phyloP scores from a whole-genome alignment of 2,329 filamentous ascomycete genomes.

The Aaosphaeria arxii region DNA sequence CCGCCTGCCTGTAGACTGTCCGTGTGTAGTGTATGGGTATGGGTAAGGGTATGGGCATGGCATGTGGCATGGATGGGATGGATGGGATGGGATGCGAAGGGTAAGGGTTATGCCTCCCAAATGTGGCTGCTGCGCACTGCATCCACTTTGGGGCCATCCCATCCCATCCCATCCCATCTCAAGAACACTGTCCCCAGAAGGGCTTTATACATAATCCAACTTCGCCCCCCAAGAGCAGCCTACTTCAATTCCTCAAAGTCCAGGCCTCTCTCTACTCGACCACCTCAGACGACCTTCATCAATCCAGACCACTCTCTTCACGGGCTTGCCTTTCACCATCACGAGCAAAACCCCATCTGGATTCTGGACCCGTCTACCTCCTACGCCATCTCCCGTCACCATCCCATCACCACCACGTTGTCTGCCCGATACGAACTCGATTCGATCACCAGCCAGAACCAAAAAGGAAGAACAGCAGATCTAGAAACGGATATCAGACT shows the following conservation, averaged over 20 bases:
- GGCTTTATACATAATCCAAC: slow-evolving; percentile 35
- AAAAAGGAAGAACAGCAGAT: too few species aligned
- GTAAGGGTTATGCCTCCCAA: slow-evolving; percentile 3
- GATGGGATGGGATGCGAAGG: slow-evolving; percentile 24
- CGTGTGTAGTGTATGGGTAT: too few species aligned
- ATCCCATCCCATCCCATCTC: slow-evolving; percentile 9
- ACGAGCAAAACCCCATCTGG: too few species aligned
- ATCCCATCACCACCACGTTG: too few species aligned
- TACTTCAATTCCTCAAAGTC: slow-evolving; percentile 12
- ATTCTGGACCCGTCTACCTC: too few species aligned
- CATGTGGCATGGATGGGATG: slow-evolving; percentile 1
- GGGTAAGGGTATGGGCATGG: too few species aligned
- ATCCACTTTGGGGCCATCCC: not conserved
- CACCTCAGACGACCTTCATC: too few species aligned
- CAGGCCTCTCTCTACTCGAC: slow-evolving; percentile 25
- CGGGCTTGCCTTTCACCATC: too few species aligned
- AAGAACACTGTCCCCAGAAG: slow-evolving; percentile 12
- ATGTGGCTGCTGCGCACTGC: slow-evolving; percentile 27
- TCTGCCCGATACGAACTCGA: too few species aligned
- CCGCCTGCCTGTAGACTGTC: slow-evolving; percentile 13
- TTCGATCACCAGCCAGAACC: too few species aligned
- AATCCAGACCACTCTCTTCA: too few species aligned
- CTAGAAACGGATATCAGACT: not conserved
- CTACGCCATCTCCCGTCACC: too few species aligned
- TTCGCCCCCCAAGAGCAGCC: slow-evolving; percentile 30